These are phyloP conservation scores for Apiospora saccharicola DNA, from an alignment of 2,329 filamentous ascomycete species.

Conservation along the genomic window DNA sequence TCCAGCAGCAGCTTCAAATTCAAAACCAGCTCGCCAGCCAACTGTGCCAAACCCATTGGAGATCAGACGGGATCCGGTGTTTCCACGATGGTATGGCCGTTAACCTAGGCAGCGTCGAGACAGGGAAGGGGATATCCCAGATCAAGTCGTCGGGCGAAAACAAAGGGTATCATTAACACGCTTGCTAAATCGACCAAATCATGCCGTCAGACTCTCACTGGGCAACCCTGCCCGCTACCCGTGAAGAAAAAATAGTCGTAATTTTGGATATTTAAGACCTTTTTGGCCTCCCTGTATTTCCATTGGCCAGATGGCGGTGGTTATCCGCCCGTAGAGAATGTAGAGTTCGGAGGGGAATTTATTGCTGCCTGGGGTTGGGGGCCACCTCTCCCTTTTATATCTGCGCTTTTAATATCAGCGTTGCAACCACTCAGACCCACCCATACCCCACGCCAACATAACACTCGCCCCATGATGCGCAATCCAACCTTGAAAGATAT, in stretches of 20 bases:
- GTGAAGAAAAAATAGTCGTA: neutral
- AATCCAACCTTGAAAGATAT: no score
- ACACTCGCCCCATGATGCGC: no score
- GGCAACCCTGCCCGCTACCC: neutral
- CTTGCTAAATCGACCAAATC: neutral
- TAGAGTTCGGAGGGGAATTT: neutral
- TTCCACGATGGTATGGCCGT: conserved; percentile 3
- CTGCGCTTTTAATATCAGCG: neutral
- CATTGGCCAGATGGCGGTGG: neutral
- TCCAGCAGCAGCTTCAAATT: neutral
- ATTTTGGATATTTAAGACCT: neutral
- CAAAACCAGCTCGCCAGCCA: neutral
- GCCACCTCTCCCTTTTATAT: neutral
- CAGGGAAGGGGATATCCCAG: neutral
- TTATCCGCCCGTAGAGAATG: neutral
- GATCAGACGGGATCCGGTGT: conserved; percentile 3
- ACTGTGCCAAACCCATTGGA: neutral
- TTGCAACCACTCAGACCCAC: neutral
- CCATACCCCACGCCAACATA: neutral
- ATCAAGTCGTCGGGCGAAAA: neutral
- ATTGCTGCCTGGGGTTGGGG: neutral
- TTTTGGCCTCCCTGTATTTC: neutral
- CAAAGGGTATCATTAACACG: neutral
- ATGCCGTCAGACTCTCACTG: neutral
- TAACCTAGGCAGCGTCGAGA: neutral